Conservation (phyloP, 1,284 basidiomycete genomes). For the Cryptococcus sp. region DNA sequence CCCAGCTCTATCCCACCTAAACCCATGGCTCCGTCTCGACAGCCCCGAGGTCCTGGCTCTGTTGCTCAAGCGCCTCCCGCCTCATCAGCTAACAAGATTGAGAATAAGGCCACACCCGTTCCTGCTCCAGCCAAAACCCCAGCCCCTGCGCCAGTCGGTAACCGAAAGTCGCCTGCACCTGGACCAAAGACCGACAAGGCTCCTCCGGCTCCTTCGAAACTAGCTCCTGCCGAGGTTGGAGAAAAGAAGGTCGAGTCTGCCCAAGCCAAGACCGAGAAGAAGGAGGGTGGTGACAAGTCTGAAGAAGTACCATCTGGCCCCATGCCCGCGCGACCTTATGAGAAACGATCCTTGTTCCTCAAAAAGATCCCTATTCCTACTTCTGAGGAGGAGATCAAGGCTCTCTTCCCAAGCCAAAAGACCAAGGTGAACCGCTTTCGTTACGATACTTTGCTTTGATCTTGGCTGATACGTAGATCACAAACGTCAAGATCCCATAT, state of each 20-base stretch:
- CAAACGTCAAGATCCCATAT: conserved; percentile 60
- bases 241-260: conserved; percentile 53
- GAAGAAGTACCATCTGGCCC: conserved; percentile 55
- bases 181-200: conserved; percentile 7
- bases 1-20: conserved; percentile 41
- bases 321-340: conserved; percentile 59
- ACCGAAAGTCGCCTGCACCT: conserved; percentile 3
- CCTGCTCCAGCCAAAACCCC: neutral
- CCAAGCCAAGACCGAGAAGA: conserved; percentile 11
- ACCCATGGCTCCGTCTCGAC: conserved; percentile 12
- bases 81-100: neutral
- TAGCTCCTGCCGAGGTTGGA: conserved; percentile 50
- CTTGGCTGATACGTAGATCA: conserved; percentile 55
- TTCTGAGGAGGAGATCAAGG: conserved; percentile 64
- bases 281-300: conserved; percentile 25
- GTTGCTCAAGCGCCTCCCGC: neutral
- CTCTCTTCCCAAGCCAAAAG: conserved; percentile 57
- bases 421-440: conserved; percentile 28
- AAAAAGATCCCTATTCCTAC: conserved; percentile 57
- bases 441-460: conserved; percentile 3
- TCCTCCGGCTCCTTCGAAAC: neutral
- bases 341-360: conserved; percentile 82
- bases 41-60: conserved; percentile 7
- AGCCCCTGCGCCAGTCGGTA: neutral
- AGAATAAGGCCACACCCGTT: neutral